Evolutionary conservation across 352 stramenopile species (phyloP).

Genomic region (Thalassiosira exigua): DNA sequence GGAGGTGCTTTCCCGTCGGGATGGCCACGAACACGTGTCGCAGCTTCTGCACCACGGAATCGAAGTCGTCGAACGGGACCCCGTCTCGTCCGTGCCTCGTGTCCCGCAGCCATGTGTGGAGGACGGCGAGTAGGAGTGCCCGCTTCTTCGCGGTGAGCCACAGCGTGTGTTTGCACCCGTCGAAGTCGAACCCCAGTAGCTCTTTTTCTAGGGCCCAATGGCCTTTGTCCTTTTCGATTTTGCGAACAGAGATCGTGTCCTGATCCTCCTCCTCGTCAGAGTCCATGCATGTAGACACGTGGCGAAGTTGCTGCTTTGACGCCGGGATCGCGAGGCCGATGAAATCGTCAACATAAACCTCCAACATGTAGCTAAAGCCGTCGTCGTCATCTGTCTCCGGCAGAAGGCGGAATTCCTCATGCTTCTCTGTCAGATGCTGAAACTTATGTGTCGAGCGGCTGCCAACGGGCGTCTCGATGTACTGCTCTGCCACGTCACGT

Average conservation of each 20-base stretch:
- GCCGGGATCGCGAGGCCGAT: constrained; percentile 9
- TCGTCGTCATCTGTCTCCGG: background rate
- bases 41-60: constrained; percentile 3
- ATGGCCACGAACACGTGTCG: background rate
- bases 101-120: background rate
- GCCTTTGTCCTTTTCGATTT: constrained; percentile 15
- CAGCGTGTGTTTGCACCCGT: constrained; percentile 10
- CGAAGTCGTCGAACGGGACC: background rate
- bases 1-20: background rate
- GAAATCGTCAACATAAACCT: constrained; percentile 45
- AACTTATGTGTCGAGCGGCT: background rate
- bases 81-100: background rate
- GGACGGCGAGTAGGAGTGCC: background rate
- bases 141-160: background rate
- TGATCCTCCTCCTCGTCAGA: constrained; percentile 4
- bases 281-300: constrained; percentile 14
- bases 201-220: constrained; percentile 1
- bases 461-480: constrained; percentile 3
- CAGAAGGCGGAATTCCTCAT: constrained; percentile 6
- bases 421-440: background rate
- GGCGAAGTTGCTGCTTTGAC: constrained; percentile 8
- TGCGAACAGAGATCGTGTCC: constrained; percentile 23
- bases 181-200: constrained; percentile 16
- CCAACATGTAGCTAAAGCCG: background rate
- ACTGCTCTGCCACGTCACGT: constrained; percentile 9